Base-by-base conservation (phyloP, 768 basidiomycete genomes). In the Xerocomellus intermedius region DNA sequence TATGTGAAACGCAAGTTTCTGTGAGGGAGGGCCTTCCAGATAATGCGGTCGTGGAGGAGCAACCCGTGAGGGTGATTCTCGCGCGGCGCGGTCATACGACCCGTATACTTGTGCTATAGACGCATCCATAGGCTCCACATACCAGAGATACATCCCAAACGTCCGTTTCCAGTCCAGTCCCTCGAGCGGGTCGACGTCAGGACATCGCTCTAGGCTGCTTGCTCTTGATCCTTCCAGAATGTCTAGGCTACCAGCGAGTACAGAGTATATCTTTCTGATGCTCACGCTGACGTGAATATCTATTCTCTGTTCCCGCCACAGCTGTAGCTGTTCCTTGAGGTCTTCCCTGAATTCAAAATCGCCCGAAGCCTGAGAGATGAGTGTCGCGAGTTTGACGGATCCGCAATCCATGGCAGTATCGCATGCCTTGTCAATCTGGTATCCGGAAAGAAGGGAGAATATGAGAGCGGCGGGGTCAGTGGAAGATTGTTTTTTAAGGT, bases 141-240 rank as follows among this genome's bases (percentile, higher is more conserved):
- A 98, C 97, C 97, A 99, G 32, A 98, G 74, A 57, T 87, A 86
- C 42, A 98, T 73, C 3, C 92, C 97, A 66, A 98, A 91, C 1
- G 87, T 86, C 19, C 94, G 84, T 69, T 94, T 95, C 97, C 97
- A 99, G 67, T 97, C 95, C 50, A 98, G 71, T 0, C 83, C 89
- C 49, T 85, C 75, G 17, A 84, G 77, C 5, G 97, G 75, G 52
- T 82, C 75, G 26, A 91, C 65, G 52, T 87, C 84, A 13, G 75
- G 68, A 65, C 78, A 78, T 43, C 80, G 81, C 59, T 79, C 77
- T 22, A 79, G 61, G 17, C 81, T 82, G 26, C 76, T 75, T 3
- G 81, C 80, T 56, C 73, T 77, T 47, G 77, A 79, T 30, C 80
- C 84, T 42, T 81, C 77, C 10, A 86, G 76, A 7, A 83, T 69